Evolutionary conservation across 176 grass and related monocot genomes (phyloP), one percentile per base, ranked within the genome.

Genomic region (Melocanna baccifera): DNA sequence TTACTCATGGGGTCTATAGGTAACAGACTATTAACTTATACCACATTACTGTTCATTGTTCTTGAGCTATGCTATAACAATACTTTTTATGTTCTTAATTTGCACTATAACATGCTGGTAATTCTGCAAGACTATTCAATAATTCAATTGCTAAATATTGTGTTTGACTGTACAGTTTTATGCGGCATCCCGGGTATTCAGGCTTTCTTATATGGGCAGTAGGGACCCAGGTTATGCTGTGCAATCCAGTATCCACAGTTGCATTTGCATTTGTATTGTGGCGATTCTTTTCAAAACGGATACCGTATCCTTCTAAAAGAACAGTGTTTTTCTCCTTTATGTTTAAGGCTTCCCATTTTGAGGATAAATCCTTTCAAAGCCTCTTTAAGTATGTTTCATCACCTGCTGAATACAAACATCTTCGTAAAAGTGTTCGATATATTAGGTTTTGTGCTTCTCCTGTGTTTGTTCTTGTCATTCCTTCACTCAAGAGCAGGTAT

Each of bases 1-100:
- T 99, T 77, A 99, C 96, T 81, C 74, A 94, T 89, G 96, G 96
- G 53, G 11, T 99, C 39, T 99, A 96, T 83, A 93, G 96, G 96
- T 98, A 83, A 82, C 29, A 71, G 30, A 39, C n/a, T 77, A 36
- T 50, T 50, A 52, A 58, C 22, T 12, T 70, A 37, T 82, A 20
- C 16, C 62, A 16, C 52, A 50, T 48, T 69, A 69, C 72, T 26
- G 1, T 74, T 56, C 25, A 47, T 58, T 26, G 30, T 61, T 71
- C 46, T 47, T 22, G 39, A 67, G 42, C 48, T 61, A 22, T 46
- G 20, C 29, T n/a, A 46, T 62, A 3, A n/a, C 2, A 25, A 30
- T 69, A 26, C 15, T 77, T 70, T 71, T 20, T 36, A 13, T 32
- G 30, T 50, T 39, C 45, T 20, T 20, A 9, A 29, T 65, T 41